Base-by-base conservation (phyloP, 2,329 filamentous ascomycete genomes). In the Paraphoma chrysanthemicola region DNA sequence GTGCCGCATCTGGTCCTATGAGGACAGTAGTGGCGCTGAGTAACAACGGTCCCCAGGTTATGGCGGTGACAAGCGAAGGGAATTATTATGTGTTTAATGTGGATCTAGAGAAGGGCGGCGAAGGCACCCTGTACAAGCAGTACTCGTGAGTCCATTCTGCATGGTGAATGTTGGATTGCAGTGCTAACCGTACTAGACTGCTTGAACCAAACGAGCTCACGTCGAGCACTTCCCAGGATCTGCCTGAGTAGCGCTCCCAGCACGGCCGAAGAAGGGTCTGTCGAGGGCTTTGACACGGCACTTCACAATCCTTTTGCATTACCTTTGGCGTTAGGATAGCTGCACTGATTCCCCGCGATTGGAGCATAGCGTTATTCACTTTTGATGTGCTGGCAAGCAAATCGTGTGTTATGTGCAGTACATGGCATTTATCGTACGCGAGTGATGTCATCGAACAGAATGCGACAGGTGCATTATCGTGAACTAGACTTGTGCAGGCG, bases 21-120 rank as follows among this genome's bases (percentile, higher is more conserved):
- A 85, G 91, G 63, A 97, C 92, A 64, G 94, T 99, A n/a, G 95
- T 99, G 43, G 94, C 95, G 8, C 96, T 99, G 89, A 97, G 92
- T 73, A 95, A 90, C 70, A 96, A 89, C 73, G 93, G 91, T 28
- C 95, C 95, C 0, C 93, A 98, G 70, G 91, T 99, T 47, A 98
- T 99, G 93, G 92, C 98, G 0, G 93, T 97, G 12, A 99, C 95
- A 0, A 97, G 90, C 67, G 95, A 99, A 74, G 95, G 95, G 9
- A 90, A 90, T 23, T 98, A 97, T 72, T 97, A 95, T 68, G 90
- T 98, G 30, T 99, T 94, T 78, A 94, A 92, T 63, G 93, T 99
- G 52, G 93, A 99, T 74, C 86, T 99, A 81, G 93, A 96, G 67
- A 91, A 91, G 59, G 95, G 95, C 16, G 95, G 95, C 23, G 95